Base-by-base conservation (phyloP, 345 rosid species). In the Alliaria petiolata region DNA sequence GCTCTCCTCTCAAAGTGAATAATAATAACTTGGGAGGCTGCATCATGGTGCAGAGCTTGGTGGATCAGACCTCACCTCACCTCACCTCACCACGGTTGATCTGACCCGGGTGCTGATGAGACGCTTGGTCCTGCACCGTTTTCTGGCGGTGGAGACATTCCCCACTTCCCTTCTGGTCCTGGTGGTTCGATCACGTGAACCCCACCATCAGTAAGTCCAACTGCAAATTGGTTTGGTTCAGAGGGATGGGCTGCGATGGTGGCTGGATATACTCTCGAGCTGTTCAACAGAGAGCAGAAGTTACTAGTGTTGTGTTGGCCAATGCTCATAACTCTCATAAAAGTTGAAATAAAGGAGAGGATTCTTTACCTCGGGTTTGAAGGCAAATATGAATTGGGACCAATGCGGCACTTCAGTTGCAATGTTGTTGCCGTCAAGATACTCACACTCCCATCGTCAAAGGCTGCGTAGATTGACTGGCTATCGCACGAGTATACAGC, bases 401-500 rank as follows among this genome's bases (percentile, higher is more conserved):
- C 65, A 71, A 81, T 67, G 51, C 81, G 75, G 65, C 80, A 81
- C 56, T 74, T 75, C 31, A 75, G 57, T 53, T 71, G 79, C 57
- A 81, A 54, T 13, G 82, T 71, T 12, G 72, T 44, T 20, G 84
- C 78, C 17, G 78, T 63, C 47, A 81, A 59, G 62, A 81, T 72
- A 47, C 54, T 50, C 45, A 81, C 82, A 59, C 74, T 78, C 69
- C 80, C 82, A 59, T 78, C 84, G 12, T 76, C 82, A 60, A 81
- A 76, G 70, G 80, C 69, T 46, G 70, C 76, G 30, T 64, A 78
- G 36, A 81, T 78, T 30, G 78, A 78, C 76, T 71, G 80, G 72
- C 84, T 75, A 78, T 81, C 84, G 46, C 82, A 75, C 46, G 84
- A 78, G 64, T 79, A 81, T 25, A 78, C 80, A 64, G 80, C 84